Base-by-base conservation (phyloP, 1,284 basidiomycete genomes). In the Ganoderma multipileum region DNA sequence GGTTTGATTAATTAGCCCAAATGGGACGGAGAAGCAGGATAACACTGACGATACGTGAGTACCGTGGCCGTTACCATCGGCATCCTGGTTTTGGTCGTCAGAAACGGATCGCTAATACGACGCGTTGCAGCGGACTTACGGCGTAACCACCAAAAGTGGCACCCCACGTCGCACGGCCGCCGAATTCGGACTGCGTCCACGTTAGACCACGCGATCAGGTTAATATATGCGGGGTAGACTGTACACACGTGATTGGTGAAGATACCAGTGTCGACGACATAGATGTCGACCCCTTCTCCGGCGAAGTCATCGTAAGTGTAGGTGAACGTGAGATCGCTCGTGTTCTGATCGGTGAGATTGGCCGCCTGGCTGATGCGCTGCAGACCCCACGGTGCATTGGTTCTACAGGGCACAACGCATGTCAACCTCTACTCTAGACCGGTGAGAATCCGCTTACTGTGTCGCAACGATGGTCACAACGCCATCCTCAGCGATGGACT, bases 101-200 rank as follows among this genome's bases (percentile, higher is more conserved):
- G 14, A 60, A 26, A 23, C n/a, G 36, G 6, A 55, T 41, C 20
- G 47, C 47, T 50, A 11, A 50, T 50, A 26, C 8, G 47, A 26
- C 11, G 23, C 5, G 23, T 50, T 42, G 8, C 23, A 11, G 0
- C 7, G n/a, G 4, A 66, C 71, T 65, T 63, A 75, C 74, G n/a
- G 72, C 55, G 54, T 73, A 74, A 14, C 69, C 68, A 44, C 71
- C 79, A 65, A 82, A 81, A 18, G 87, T 90, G 74, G 85, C 86
- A 64, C 89, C 90, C 89, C 89, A 90, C 67, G 72, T 73, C 67
- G 92, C 92, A 68, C 92, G 89, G 42, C 91, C 90, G 74, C 89
- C 86, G 75, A 95, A 91, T 77, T 93, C 88, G 71, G 68, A 68
- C 82, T 83, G 65, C 20, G 23, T 28, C 16, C 0, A 33, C 2